Evolutionary conservation across 192 early-diverging fungal species (phyloP).

Genomic region (Backusella circina): DNA sequence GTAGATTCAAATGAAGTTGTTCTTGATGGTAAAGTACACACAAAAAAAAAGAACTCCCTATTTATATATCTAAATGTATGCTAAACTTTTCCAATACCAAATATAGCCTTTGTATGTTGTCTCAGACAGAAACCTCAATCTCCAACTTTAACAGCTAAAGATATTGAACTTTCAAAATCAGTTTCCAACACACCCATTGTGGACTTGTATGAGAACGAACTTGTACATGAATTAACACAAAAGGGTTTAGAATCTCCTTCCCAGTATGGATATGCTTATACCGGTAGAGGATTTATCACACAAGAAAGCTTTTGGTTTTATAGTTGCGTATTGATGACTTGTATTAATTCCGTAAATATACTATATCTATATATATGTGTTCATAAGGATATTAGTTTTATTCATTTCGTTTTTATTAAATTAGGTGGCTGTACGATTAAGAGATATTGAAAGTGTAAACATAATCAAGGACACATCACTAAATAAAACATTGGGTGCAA

Average conservation of each 20-base stretch:
- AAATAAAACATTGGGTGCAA: not conserved
- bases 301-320: constrained; percentile 65
- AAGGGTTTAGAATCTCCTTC: constrained; percentile 10
- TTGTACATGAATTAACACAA: not conserved
- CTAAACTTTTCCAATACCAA: not conserved
- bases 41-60: not conserved
- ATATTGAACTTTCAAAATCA: not conserved
- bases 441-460: constrained; percentile 39
- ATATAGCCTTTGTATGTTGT: not conserved
- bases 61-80: not conserved
- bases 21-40: constrained; percentile 30
- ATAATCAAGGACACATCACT: constrained; percentile 25
- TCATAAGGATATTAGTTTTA: not conserved
- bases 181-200: not conserved
- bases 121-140: constrained; percentile 17
- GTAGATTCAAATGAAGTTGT: constrained; percentile 28
- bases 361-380: not conserved
- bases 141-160: not conserved
- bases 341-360: constrained; percentile 46
- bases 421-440: constrained; percentile 43
- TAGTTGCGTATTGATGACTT: constrained; percentile 57
- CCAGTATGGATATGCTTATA: constrained; percentile 34
- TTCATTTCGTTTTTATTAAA: not conserved
- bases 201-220: constrained; percentile 17
- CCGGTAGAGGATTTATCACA: constrained; percentile 57